A percentile compares a stretch with the other conserved stretches of the same genome.
Evolutionary conservation across 768 basidiomycete genomes (phyloP).

Genomic region (Mycena rebaudengoi): DNA sequence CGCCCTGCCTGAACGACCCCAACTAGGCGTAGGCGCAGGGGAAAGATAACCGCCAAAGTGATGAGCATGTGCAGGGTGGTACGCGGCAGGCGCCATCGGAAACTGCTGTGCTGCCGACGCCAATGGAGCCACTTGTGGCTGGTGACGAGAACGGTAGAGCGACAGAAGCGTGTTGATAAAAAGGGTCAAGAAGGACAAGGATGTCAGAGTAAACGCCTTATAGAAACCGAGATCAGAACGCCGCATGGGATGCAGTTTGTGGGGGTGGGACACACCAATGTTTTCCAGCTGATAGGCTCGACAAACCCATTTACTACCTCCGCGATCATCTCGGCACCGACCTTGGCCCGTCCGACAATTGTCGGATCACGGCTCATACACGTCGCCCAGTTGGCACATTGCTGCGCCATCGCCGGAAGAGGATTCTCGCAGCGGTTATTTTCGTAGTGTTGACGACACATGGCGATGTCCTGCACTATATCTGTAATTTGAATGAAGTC

Average conservation of each 20-base stretch:
- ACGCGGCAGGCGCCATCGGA: conserved; percentile 42
- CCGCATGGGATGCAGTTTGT: conserved; percentile 12
- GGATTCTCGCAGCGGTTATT: conserved; percentile 85
- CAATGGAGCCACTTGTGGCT: conserved; percentile 41
- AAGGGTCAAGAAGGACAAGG: conserved; percentile 77
- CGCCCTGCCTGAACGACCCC: conserved; percentile 45
- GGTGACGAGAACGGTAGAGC: conserved; percentile 75
- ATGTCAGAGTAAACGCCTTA: conserved; percentile 79
- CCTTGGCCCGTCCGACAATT: conserved; percentile 85
- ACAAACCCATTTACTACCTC: conserved; percentile 97
- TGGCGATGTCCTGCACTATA: conserved; percentile 90
- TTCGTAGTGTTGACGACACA: conserved; percentile 83
- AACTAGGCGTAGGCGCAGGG: conserved; percentile 57
- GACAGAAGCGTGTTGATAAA: conserved; percentile 85
- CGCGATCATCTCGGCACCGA: conserved; percentile 94
- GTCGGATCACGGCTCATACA: conserved; percentile 97
- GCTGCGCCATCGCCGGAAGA: conserved; percentile 87
- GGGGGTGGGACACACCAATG: conserved; percentile 66
- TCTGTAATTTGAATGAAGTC: conserved; percentile 52
- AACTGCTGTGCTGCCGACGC: conserved; percentile 9
- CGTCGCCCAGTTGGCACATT: conserved; percentile 90
- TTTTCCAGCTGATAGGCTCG: conserved; percentile 98
- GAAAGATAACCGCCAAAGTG: conserved; percentile 58
- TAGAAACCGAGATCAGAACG: conserved; percentile 18
- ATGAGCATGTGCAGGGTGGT: conserved; percentile 50